phyloP scores from a whole-genome alignment of 331 rosid genomes.

The Malus hybrid region DNA sequence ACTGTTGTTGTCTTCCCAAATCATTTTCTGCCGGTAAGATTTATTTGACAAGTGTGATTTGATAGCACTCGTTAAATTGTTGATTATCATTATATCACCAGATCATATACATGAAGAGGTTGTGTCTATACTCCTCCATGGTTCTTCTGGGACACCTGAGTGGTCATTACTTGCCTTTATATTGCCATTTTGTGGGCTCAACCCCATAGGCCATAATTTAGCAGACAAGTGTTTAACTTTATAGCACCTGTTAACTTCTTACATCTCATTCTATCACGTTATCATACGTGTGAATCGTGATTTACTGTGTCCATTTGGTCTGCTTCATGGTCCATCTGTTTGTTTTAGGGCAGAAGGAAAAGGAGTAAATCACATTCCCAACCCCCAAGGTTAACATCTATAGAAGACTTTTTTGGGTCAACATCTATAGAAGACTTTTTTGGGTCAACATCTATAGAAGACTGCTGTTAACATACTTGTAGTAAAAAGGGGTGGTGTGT shows the following conservation, averaged over 20 bases:
- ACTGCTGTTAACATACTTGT: not conserved
- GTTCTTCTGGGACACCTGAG: not conserved
- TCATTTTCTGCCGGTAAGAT: constrained; percentile 82
- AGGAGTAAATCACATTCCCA: not conserved
- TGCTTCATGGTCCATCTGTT: not conserved
- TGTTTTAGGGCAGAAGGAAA: not conserved
- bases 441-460: not conserved
- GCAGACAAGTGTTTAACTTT: not conserved
- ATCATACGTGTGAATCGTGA: not conserved
- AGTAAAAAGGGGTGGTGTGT: not conserved
- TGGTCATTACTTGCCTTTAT: not conserved
- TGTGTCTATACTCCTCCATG: not conserved
- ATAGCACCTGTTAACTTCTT: not conserved
- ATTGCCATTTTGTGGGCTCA: not conserved
- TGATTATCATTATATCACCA: not conserved
- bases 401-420: not conserved
- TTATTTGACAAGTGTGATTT: constrained; percentile 8
- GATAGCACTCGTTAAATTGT: not conserved
- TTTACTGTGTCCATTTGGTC: not conserved
- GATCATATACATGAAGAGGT: not conserved
- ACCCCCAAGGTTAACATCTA: too few relatives aligned
- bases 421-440: not conserved
- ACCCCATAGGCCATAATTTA: not conserved
- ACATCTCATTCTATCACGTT: not conserved
- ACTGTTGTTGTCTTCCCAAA: constrained; percentile 90